Evolutionary conservation across 805 yeast species (phyloP).

Genomic region (Pichia membranifaciens): DNA sequence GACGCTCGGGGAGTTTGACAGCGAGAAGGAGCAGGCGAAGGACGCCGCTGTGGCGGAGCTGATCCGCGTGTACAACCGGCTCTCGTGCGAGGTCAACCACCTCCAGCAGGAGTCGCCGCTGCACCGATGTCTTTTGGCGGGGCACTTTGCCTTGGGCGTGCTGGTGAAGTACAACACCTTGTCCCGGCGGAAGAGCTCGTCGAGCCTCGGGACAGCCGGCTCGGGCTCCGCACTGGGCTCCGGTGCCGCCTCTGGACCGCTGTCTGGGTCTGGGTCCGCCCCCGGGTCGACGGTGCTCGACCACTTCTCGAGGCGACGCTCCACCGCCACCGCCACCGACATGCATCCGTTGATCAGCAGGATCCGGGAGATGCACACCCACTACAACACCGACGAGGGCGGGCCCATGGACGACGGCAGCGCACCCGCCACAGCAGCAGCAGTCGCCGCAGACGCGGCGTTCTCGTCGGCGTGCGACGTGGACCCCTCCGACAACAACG

Average conservation of each 20-base stretch:
- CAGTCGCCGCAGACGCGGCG: no score
- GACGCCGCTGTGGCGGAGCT: not conserved
- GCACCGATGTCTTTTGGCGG: constrained; percentile 43
- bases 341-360: not conserved
- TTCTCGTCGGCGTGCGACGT: not conserved
- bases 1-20: not conserved
- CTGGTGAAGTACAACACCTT: constrained; percentile 41
- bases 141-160: constrained; percentile 45
- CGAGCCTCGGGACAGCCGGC: not conserved
- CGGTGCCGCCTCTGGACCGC: not conserved
- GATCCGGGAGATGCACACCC: not conserved
- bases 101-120: constrained; percentile 39
- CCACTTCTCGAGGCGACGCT: not conserved
- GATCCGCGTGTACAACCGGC: constrained; percentile 3
- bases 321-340: not conserved
- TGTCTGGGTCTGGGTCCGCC: not conserved
- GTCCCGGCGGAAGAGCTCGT: constrained; percentile 25
- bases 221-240: not conserved
- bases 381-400: not conserved
- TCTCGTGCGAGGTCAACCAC: not conserved
- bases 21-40: constrained; percentile 2
- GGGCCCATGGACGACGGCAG: no score
- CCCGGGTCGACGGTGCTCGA: no score
- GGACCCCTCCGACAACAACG: not conserved
- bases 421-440: not conserved